Base-by-base conservation (phyloP, 306 rosid genomes). In the Parietaria judaica region DNA sequence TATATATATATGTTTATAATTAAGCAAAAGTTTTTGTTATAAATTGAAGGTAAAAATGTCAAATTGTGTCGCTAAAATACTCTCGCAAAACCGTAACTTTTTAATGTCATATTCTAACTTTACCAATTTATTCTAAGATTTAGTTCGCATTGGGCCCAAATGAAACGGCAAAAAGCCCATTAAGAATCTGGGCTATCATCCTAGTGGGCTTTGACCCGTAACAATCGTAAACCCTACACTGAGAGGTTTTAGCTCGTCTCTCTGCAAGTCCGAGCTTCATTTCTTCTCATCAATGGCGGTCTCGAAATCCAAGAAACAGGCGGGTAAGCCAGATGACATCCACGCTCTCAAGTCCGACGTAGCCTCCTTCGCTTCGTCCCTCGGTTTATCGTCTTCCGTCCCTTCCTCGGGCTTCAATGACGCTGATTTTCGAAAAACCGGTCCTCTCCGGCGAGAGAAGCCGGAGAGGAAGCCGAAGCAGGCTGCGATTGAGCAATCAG, bases 381-480 rank as follows among this genome's bases (percentile, higher is more conserved):
- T 92, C 6, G 96, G 99, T 8, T 66, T 94, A 13, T 70, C 94
- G 5, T 64, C 86, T 56, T 79, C 94, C 11, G 62, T 61, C 12
- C 67, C 94, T 35, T 58, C 88, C 34, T 83, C 94, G 4, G 99
- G 95, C 56, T 94, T 94, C 81, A 88, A 88, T 57, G 99, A 92
- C 74, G 81, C 71, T 36, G 99, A 92, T 76, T 92, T 92, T 64
- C 95, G 90, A 54, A 86, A 77, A 62, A 65, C 72, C 16, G 83
- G 70, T 23, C 44, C 68, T 58, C 58, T 67, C 48, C 62, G 71
- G 71, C 65, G 74, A 31, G 75, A 48, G 10, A 84, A 80, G 35
- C 74, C 72, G 49, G 55, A 36, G 46, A 83, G 71, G 70, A 68
- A 66, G 49, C 65, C 63, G 4, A 41, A 76, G 60, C 50, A 74